Percentiles rank a stretch among this genome's conserved stretches.
These are phyloP conservation scores for Lactarius quietus DNA, from an alignment of 768 basidiomycete species.

Conservation along the genomic window DNA sequence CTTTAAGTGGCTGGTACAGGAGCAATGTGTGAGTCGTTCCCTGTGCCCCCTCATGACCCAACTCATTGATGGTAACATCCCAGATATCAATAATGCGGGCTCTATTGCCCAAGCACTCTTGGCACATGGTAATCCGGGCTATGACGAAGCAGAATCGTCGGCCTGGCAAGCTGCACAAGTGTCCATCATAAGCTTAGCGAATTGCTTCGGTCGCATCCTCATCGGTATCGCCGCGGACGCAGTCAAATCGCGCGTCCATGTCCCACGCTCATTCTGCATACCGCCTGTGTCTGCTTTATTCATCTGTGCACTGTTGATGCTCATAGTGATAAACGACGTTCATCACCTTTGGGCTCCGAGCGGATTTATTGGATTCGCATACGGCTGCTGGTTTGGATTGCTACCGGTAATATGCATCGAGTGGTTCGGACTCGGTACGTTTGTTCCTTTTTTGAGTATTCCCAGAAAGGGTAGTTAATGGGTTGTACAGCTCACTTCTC, in stretches of 20 bases:
- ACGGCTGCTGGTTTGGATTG: constrained; percentile 71
- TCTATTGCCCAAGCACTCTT: constrained; percentile 68
- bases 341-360: constrained; percentile 62
- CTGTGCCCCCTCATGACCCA: background rate
- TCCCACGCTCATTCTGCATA: constrained; percentile 70
- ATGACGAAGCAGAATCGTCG: constrained; percentile 63
- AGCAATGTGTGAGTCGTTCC: constrained; percentile 57
- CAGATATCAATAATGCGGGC: constrained; percentile 87
- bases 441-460: background rate
- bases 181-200: constrained; percentile 75
- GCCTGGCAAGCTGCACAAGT: constrained; percentile 85
- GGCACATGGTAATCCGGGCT: constrained; percentile 53
- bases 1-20: constrained; percentile 67
- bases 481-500: constrained; percentile 56
- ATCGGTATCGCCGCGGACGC: constrained; percentile 74
- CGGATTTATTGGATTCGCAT: constrained; percentile 56
- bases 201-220: constrained; percentile 71
- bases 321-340: constrained; percentile 53
- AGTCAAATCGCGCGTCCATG: constrained; percentile 48
- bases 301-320: constrained; percentile 66
- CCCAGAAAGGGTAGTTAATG: background rate
- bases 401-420: constrained; percentile 77
- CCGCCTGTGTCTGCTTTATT: constrained; percentile 63
- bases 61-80: constrained; percentile 8
- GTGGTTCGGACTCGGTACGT: constrained; percentile 85